A percentile compares a stretch with the other conserved stretches of the same genome.
These are phyloP conservation scores for Fusarium haematococcum DNA, from an alignment of 2,329 filamentous ascomycete genomes.

Conservation along the genomic window DNA sequence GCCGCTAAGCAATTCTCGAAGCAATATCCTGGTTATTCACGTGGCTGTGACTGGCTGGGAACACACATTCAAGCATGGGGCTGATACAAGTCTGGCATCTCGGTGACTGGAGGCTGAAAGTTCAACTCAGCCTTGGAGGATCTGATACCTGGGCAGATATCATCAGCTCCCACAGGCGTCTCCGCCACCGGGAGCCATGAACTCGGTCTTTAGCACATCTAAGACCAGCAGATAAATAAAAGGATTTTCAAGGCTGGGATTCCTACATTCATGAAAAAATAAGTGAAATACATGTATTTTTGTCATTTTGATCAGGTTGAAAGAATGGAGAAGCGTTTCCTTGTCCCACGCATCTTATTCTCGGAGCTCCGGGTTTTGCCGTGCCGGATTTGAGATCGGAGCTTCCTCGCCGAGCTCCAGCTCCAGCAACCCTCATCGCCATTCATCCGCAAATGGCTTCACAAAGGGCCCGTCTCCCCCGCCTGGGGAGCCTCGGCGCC, in stretches of 20 bases:
- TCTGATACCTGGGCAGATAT: not conserved
- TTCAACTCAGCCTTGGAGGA: not conserved
- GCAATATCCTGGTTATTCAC: not conserved
- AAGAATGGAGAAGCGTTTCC: not conserved
- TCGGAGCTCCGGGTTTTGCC: constrained; percentile 43
- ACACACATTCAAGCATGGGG: not conserved
- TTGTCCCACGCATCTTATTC: not conserved
- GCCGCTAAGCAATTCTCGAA: not conserved
- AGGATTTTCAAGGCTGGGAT: not conserved
- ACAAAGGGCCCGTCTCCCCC: constrained; percentile 45
- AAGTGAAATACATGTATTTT: not conserved
- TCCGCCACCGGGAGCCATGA: not conserved
- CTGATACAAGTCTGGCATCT: not conserved
- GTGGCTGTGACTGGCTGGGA: not conserved
- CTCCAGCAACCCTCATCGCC: constrained; percentile 30
- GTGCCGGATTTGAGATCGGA: constrained; percentile 35
- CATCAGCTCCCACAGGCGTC: not conserved
- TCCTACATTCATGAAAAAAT: not conserved
- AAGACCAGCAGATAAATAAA: not conserved
- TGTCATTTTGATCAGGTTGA: not conserved
- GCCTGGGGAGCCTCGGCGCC: constrained; percentile 43
- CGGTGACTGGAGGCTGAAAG: not conserved
- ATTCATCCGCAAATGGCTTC: constrained; percentile 47
- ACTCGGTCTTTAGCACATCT: not conserved
- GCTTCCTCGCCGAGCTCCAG: constrained; percentile 35